Evolutionary conservation across 2,329 filamentous ascomycete species (phyloP).

Genomic region (Colletotrichum sp.): DNA sequence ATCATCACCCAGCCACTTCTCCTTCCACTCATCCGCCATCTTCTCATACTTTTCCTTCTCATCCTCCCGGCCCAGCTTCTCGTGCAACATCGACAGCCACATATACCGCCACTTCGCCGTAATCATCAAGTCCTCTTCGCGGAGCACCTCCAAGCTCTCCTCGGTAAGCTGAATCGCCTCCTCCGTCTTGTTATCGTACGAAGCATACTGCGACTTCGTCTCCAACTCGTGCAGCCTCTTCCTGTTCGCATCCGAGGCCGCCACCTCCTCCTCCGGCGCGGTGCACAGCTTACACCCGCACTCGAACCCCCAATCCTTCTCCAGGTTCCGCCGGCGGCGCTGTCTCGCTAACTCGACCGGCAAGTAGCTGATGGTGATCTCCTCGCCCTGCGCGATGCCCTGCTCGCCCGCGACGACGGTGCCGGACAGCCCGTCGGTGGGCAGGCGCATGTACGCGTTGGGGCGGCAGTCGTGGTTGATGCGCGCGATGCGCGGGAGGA

Average conservation of each 20-base stretch:
- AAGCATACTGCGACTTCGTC: constrained; percentile 25
- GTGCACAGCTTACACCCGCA: constrained; percentile 32
- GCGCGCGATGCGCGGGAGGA: constrained; percentile 27
- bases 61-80: neutral
- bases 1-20: neutral
- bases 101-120: constrained; percentile 32
- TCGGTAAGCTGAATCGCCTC: constrained; percentile 28
- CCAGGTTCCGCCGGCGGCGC: constrained; percentile 27
- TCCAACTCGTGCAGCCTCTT: constrained; percentile 27
- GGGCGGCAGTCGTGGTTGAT: neutral
- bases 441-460: constrained; percentile 33
- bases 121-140: constrained; percentile 28
- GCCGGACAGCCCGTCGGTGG: constrained; percentile 23
- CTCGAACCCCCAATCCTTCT: constrained; percentile 31
- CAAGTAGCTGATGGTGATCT: constrained; percentile 30
- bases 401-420: constrained; percentile 28
- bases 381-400: constrained; percentile 30
- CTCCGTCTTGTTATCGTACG: constrained; percentile 25
- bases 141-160: constrained; percentile 27
- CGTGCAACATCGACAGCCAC: constrained; percentile 24
- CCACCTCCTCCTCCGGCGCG: constrained; percentile 29
- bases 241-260: constrained; percentile 32
- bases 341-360: constrained; percentile 24
- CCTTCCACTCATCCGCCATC: neutral
- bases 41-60: neutral